Conservation (phyloP, 2,329 filamentous ascomycete genomes). For the Penicillium decumbens region DNA sequence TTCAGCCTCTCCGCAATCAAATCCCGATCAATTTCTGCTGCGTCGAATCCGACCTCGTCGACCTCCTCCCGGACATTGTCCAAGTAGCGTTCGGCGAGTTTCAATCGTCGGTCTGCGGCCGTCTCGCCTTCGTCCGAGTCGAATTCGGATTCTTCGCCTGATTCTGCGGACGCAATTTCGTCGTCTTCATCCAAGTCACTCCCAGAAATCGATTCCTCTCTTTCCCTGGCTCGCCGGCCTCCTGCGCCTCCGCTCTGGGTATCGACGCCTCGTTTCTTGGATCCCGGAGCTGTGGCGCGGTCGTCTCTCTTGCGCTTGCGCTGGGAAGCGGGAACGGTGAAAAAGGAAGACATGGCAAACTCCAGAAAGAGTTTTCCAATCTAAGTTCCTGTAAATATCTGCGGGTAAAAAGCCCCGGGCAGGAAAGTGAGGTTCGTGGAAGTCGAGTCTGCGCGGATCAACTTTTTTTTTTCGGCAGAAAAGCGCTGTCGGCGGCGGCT, state of each 20-base stretch:
- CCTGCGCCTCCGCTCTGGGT: slow-evolving; percentile 36
- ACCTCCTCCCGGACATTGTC: slow-evolving; percentile 82
- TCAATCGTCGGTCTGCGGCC: slow-evolving; percentile 77
- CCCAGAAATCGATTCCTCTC: slow-evolving; percentile 80
- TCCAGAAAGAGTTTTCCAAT: slow-evolving; percentile 1
- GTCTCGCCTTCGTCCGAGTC: slow-evolving; percentile 77
- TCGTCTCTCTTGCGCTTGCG: slow-evolving; percentile 81
- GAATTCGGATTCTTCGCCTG: slow-evolving; percentile 53
- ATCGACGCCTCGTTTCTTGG: slow-evolving; percentile 45
- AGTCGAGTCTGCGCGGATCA: slow-evolving; percentile 20
- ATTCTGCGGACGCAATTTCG: slow-evolving; percentile 46
- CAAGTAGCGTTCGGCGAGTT: slow-evolving; percentile 86
- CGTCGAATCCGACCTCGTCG: slow-evolving; percentile 83
- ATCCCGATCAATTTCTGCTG: slow-evolving; percentile 86
- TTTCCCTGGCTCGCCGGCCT: slow-evolving; percentile 44
- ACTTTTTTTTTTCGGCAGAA: slow-evolving; percentile 41
- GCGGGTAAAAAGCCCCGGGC: slow-evolving; percentile 1
- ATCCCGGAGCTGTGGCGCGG: slow-evolving; percentile 38
- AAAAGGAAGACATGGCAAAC: slow-evolving; percentile 81
- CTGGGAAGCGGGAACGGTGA: slow-evolving; percentile 78
- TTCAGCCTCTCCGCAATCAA: slow-evolving; percentile 84
- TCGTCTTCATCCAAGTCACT: slow-evolving; percentile 70
- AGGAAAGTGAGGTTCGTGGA: slow-evolving; percentile 7
- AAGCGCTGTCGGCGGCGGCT: slow-evolving; percentile 29
- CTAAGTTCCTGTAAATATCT: slow-evolving; percentile 4